These are phyloP conservation scores for Scutellaria minor DNA, from an alignment of 257 asterid genomes.

Conservation along the genomic window DNA sequence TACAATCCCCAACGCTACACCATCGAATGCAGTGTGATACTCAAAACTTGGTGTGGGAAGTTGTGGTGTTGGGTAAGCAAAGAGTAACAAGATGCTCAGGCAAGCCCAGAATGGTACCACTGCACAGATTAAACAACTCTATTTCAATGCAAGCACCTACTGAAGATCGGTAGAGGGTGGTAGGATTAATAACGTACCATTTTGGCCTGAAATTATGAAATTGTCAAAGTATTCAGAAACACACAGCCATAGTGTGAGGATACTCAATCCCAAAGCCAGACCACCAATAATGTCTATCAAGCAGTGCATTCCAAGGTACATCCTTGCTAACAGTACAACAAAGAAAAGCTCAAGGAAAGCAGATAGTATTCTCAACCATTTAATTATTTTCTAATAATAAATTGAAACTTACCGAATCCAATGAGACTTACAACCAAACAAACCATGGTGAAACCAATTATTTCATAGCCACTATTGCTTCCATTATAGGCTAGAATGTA, in stretches of 20 bases:
- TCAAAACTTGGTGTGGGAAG: constrained; percentile 82
- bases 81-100: constrained; percentile 72
- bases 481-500: constrained; percentile 57
- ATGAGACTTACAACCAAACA: constrained; percentile 63
- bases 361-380: constrained; percentile 8
- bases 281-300: constrained; percentile 75
- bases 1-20: constrained; percentile 87
- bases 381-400: neutral
- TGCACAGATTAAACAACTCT: constrained; percentile 42
- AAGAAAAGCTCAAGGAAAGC: constrained; percentile 19
- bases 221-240: constrained; percentile 58
- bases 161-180: too few species aligned
- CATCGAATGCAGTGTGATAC: constrained; percentile 77
- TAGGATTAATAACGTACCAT: constrained; percentile 48
- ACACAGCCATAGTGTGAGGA: constrained; percentile 73
- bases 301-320: constrained; percentile 96
- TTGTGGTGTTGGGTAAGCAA: constrained; percentile 89
- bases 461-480: constrained; percentile 37
- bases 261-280: constrained; percentile 60
- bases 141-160: neutral
- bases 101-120: constrained; percentile 78
- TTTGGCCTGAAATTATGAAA: constrained; percentile 70
- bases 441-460: constrained; percentile 53
- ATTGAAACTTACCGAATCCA: constrained; percentile 64
- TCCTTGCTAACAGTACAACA: constrained; percentile 58